These are phyloP conservation scores for Dothideomycetes sp. DNA, from an alignment of 2,329 filamentous ascomycete species.

Conservation along the genomic window DNA sequence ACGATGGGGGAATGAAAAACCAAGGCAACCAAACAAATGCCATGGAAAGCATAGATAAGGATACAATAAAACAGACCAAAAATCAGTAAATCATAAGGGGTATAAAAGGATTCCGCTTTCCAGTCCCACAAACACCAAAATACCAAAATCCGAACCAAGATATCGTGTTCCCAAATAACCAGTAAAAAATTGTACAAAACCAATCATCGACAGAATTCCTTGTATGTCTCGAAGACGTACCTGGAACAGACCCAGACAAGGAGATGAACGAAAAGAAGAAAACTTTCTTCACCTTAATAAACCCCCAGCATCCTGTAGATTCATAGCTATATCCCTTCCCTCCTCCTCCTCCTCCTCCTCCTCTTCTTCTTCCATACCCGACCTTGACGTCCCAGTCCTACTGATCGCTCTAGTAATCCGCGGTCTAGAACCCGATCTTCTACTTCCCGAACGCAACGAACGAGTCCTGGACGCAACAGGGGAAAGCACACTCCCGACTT, in stretches of 20 bases:
- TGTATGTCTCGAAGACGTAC: not conserved
- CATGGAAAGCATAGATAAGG: no score
- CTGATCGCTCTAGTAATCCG: not conserved
- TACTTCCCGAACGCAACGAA: not conserved
- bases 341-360: no score
- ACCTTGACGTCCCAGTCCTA: slow-evolving; percentile 8
- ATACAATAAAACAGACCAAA: no score
- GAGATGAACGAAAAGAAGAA: not conserved
- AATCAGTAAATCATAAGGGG: no score
- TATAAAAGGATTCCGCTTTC: no score
- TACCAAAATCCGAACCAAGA: no score
- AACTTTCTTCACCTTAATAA: slow-evolving; percentile 15
- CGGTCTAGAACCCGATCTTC: slow-evolving; percentile 3
- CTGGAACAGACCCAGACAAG: not conserved
- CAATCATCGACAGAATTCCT: not conserved
- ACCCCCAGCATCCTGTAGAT: slow-evolving; percentile 26
- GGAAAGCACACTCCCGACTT: not conserved
- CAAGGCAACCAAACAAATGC: no score
- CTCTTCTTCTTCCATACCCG: slow-evolving; percentile 22
- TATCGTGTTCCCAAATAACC: not conserved
- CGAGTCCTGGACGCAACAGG: not conserved
- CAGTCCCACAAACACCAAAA: no score
- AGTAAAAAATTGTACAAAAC: not conserved
- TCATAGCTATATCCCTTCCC: no score
- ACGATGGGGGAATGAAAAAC: no score